Percentiles rank a stretch among this genome's conserved stretches.
Evolutionary conservation across 2,329 filamentous ascomycete species (phyloP).

Genomic region (Dactylellina drechsleri): DNA sequence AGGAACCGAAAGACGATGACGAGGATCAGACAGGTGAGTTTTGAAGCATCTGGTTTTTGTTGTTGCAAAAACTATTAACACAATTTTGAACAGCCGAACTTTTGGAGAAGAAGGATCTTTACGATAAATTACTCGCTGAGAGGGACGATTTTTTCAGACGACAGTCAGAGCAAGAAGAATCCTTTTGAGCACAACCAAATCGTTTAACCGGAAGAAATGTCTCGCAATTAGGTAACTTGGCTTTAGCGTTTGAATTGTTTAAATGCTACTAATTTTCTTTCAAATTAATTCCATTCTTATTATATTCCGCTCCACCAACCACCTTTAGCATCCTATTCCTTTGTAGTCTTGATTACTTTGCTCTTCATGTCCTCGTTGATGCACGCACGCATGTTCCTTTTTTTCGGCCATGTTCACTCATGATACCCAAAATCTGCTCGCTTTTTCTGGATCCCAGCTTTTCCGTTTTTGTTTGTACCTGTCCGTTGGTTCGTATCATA

Average conservation of each 20-base stretch:
- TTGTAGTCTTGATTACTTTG: not conserved
- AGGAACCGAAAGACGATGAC: constrained; percentile 49
- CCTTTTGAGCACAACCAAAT: not conserved
- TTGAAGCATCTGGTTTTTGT: too few relatives aligned
- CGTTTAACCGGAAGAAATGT: too few relatives aligned
- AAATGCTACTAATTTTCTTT: too few relatives aligned
- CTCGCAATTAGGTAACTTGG: too few relatives aligned
- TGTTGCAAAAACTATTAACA: not conserved
- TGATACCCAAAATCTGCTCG: constrained; percentile 5
- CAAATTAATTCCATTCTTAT: too few relatives aligned
- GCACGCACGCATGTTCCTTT: not conserved
- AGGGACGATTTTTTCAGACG: constrained; percentile 49
- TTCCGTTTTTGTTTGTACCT: not conserved
- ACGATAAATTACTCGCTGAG: constrained; percentile 42
- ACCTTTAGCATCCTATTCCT: not conserved
- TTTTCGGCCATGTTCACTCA: not conserved
- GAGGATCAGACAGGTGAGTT: constrained; percentile 30
- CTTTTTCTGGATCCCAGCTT: not conserved
- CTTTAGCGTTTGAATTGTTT: too few relatives aligned
- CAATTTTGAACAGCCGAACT: constrained; percentile 26
- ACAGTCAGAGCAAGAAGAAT: constrained; percentile 24
- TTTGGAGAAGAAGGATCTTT: constrained; percentile 45
- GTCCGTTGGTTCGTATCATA: not conserved
- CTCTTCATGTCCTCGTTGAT: not conserved
- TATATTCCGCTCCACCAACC: too few relatives aligned